These are phyloP conservation scores for Pezicula neosporulosa DNA, from an alignment of 2,329 filamentous ascomycete genomes.

Conservation along the genomic window DNA sequence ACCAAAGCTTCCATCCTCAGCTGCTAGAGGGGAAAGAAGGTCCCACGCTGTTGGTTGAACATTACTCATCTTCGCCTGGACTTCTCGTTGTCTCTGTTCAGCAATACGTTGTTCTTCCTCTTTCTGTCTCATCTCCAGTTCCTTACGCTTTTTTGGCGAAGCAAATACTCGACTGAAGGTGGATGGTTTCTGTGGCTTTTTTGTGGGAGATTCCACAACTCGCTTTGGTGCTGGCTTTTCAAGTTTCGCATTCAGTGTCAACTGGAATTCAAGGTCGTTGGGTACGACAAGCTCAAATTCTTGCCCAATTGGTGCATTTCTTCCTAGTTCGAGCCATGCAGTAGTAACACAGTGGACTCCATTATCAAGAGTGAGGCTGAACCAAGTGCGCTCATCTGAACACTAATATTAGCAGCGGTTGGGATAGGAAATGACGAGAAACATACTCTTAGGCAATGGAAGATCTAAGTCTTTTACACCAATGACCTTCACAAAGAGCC, in stretches of 20 bases:
- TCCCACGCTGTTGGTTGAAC: constrained; percentile 75
- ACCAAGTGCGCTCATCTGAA: constrained; percentile 83
- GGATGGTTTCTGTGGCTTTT: constrained; percentile 74
- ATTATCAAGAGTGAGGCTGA: constrained; percentile 96
- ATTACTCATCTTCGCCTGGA: constrained; percentile 56
- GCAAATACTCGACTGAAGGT: constrained; percentile 90
- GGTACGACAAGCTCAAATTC: constrained; percentile 97
- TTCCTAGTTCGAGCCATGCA: constrained; percentile 87
- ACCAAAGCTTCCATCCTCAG: constrained; percentile 89
- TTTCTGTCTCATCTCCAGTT: constrained; percentile 79
- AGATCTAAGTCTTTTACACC: constrained; percentile 94
- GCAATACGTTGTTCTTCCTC: constrained; percentile 76
- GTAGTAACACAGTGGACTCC: constrained; percentile 97
- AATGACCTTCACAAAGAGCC: constrained; percentile 97
- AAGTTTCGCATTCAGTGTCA: constrained; percentile 93
- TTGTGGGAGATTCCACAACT: constrained; percentile 55
- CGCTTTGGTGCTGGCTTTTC: constrained; percentile 69
- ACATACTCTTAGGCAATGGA: constrained; percentile 82
- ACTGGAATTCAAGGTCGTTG: constrained; percentile 97
- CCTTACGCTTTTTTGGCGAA: constrained; percentile 94
- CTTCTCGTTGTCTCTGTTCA: constrained; percentile 58
- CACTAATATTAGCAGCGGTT: constrained; percentile 20
- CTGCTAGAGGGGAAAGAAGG: constrained; percentile 79
- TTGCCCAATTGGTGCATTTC: constrained; percentile 91
- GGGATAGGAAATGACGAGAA: neutral